phyloP scores from a whole-genome alignment of 257 asterid species.

The Cordia subcordata region DNA sequence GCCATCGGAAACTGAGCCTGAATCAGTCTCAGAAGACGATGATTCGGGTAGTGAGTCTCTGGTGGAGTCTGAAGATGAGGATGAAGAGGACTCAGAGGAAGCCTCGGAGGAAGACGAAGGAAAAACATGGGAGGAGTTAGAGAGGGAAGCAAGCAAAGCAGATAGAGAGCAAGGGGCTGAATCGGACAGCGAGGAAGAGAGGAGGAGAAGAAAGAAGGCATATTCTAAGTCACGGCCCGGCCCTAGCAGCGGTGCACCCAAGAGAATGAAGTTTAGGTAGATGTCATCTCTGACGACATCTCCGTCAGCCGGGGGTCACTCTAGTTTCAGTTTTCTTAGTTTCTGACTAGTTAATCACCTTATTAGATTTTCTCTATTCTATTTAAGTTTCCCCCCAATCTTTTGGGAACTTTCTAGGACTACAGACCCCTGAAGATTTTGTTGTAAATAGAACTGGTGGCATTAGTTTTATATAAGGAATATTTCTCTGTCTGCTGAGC shows the following conservation, averaged over 20 bases:
- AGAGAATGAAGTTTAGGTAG: constrained; percentile 53
- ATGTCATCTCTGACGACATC: not conserved
- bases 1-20: constrained; percentile 65
- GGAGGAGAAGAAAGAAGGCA: constrained; percentile 56
- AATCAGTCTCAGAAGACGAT: constrained; percentile 64
- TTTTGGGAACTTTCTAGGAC: too few species aligned
- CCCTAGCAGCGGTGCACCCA: constrained; percentile 29
- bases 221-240: constrained; percentile 51
- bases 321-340: too few species aligned
- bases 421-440: too few species aligned
- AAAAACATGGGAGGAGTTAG: constrained; percentile 81
- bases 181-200: constrained; percentile 74
- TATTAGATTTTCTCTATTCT: too few species aligned
- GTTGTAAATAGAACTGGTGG: too few species aligned
- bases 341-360: too few species aligned
- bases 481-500: too few species aligned
- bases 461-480: too few species aligned
- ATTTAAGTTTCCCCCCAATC: too few species aligned
- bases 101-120: constrained; percentile 67
- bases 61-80: constrained; percentile 38
- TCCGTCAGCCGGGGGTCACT: too few species aligned
- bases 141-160: constrained; percentile 72
- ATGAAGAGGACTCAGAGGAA: constrained; percentile 47
- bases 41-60: constrained; percentile 53
- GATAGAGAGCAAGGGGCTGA: constrained; percentile 65